Evolutionary conservation across 2,329 filamentous ascomycete species (phyloP).

Genomic region (Beauveria scarabaeidicola): DNA sequence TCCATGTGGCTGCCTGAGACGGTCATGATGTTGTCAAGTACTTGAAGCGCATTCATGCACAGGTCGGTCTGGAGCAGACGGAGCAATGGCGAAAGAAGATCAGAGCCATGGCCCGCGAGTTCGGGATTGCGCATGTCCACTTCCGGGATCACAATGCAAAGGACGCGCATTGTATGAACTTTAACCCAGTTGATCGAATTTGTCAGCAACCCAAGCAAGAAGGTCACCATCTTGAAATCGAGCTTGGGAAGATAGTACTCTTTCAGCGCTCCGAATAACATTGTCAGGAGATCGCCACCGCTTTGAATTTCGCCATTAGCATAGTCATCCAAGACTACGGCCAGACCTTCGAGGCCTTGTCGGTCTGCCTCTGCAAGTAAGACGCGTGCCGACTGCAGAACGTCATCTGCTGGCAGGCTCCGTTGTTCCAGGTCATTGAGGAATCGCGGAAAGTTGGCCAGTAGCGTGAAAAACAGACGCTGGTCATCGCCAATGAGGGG

Average conservation of each 20-base stretch:
- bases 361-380: constrained; percentile 65
- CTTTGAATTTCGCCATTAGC: constrained; percentile 57
- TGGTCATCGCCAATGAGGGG: constrained; percentile 73
- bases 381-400: constrained; percentile 56
- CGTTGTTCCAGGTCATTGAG: constrained; percentile 65
- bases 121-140: constrained; percentile 90
- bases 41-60: constrained; percentile 83
- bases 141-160: constrained; percentile 76
- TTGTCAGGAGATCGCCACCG: constrained; percentile 66
- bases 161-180: constrained; percentile 82
- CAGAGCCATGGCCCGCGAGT: constrained; percentile 82
- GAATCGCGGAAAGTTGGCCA: constrained; percentile 87
- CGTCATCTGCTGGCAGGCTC: constrained; percentile 43
- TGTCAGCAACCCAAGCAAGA: constrained; percentile 83
- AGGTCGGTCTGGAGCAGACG: constrained; percentile 86
- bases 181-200: constrained; percentile 88
- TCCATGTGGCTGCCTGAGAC: constrained; percentile 90
- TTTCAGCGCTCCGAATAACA: constrained; percentile 65
- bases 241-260: constrained; percentile 72
- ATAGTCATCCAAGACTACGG: constrained; percentile 61
- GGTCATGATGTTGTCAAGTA: constrained; percentile 90
- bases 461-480: constrained; percentile 72
- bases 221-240: constrained; percentile 79
- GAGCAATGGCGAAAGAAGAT: constrained; percentile 87
- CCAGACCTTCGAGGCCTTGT: constrained; percentile 60